Base-by-base conservation (phyloP, 352 stramenopile genomes). In the Globisporangium cystogenes region DNA sequence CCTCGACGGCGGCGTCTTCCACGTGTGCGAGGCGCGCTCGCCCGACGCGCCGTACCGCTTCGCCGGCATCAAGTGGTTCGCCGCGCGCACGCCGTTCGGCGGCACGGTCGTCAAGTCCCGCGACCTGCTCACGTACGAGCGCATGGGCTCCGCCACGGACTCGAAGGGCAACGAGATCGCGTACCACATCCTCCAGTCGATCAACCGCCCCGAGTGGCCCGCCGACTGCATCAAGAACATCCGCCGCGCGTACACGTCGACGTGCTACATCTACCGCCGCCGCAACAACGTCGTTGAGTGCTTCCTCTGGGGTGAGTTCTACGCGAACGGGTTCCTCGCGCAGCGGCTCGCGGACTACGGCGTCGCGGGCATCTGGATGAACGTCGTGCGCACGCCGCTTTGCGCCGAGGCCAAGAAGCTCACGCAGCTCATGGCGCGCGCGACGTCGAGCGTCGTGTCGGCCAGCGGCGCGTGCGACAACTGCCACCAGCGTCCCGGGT, bases 11-110 rank as follows among this genome's bases (percentile, higher is more conserved):
- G 59, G 52, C 2, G 55, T 78, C 15, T 51, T 81, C 18, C 58
- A 65, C 35, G 65, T 60, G 1, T 65, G 59, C n/a, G 59, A 74
- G 58, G 57, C 60, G 6, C 62, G 63, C 4, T 68, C 53, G 15
- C n/a, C 55, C 0, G 50, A 74, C 1, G 60, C 61, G 16, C 71
- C 71, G 24, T 81, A 65, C 46, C 63, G 59, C 29, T 81, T 78
- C 41, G 65, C 65, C 3, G 71, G 71, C n/a, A 76, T 81, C 58
- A 77, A 78, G 51, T 81, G 68, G 71, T 65, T 73, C 37, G 65
- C 68, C 0, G 55, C 48, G 4, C 60, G 55, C 4, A 65, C 59
- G 11, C 56, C 54, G 7, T 72, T 68, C 57, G 66, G 71, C 27
- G 60, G 53, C 26, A 26, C 15, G 0, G 18, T 77, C 14, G 42